Base-by-base conservation (phyloP, 805 yeast species). In the Blastobotrys americana region DNA sequence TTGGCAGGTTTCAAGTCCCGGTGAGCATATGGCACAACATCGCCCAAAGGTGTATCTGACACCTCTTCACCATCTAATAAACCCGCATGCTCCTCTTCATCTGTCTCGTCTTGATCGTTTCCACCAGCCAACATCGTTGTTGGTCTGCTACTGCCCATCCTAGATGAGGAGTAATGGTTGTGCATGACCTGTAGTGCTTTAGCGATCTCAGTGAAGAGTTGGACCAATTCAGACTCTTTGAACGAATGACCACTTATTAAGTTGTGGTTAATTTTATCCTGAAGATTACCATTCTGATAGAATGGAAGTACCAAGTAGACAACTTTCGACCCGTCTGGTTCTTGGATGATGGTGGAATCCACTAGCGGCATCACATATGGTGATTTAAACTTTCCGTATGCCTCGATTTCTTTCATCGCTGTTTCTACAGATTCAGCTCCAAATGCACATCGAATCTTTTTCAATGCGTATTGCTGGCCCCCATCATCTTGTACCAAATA, bases 1-100 rank as follows among this genome's bases (percentile, higher is more conserved):
- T 86, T 89, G 2, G 93, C 94, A 0, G 97, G 96, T 58, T 86
- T 89, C 45, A 89, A 66, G 60, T 89, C 96, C 45, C 88, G 66
- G 61, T 89, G 97, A 0, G 95, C 90, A 60, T 75, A 87, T 3
- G 90, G 83, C 3, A 74, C 68, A 2, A 75, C 65, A 44, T 78
- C 82, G 21, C 71, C 69, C 41, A 80, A 54, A 47, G 78, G 82
- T 0, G 82, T 76, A 2, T 58, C 65, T n/a, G 37, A 42, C 15
- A 13, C 15, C 15, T 16, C 41, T 8, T 53, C 59, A 16, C 28
- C 45, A 13, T 27, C 37, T 8, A 4, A 48, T 44, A 20, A 47
- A 60, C 56, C 18, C 64, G 54, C 47, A 46, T 52, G 34, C 40
- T 52, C 58, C 39, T 43, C 59, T 27, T 56, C 60, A 18, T 52